Evolutionary conservation across 371 early-diverging fungal species (phyloP), one percentile per base, ranked within the genome.

Genomic region (Apophysomyces sp.): DNA sequence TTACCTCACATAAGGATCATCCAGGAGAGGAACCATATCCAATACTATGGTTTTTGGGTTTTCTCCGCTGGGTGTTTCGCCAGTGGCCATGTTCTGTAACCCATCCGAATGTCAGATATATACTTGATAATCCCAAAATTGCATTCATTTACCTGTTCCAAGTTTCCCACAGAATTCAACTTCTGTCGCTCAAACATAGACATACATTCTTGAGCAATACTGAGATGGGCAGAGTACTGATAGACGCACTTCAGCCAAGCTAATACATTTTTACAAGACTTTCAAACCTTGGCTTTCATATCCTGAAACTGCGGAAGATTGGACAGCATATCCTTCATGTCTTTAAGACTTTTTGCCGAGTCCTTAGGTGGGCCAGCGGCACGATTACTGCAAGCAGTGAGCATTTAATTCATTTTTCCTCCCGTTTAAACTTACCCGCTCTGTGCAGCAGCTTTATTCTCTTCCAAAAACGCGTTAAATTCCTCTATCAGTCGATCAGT

Each of bases 231-330:
- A 37, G 97, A 90, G 71, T 94, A 98, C 87, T 90, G 73, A 1
- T 12, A 36, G 34, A 39, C 8, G 40, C 3, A 8, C 12, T n/a
- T 40, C 24, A 36, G 36, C 21, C 30, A 26, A 34, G 11, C 4
- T 51, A 18, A 60, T 51, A 15, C 52, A 37, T 8, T 9, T 13
- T 3, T 28, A 2, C 12, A 39, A n/a, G 8, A 2, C 0, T 11
- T 34, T 0, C 56, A 56, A 62, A 51, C 90, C 76, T 91, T 91
- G 54, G 89, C 82, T 71, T 96, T 95, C 78, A 95, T 84, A 31
- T 95, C 94, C 69, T 96, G 96, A 66, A 91, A 98, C 68, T 98
- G 93, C 13, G 97, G 98, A 13, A 99, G 69, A 15, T 94, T 89
- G 1, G 90, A 84, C 32, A 99, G 76, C 57, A 92, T 95, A 15